phyloP scores from a whole-genome alignment of 2,329 filamentous ascomycete genomes.

The Sporothrix dimorphospora region DNA sequence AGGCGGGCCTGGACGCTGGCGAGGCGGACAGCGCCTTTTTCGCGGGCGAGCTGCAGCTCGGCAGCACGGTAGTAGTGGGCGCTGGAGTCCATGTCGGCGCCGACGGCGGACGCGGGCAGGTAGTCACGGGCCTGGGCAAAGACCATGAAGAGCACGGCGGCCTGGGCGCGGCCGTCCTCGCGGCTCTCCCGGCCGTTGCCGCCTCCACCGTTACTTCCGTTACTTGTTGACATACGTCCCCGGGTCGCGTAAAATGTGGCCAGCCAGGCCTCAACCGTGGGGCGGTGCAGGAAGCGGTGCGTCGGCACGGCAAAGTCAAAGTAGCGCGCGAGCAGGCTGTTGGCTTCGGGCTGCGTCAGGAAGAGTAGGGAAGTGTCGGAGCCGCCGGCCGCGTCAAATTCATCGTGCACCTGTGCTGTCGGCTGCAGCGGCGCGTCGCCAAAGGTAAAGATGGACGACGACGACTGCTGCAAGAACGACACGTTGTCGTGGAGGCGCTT shows the following conservation, averaged over 20 bases:
- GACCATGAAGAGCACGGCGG: conserved; percentile 44
- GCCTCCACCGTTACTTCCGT: background rate
- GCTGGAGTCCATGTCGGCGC: conserved; percentile 32
- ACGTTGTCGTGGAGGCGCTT: conserved; percentile 50
- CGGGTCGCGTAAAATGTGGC: conserved; percentile 51
- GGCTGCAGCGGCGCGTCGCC: conserved; percentile 45
- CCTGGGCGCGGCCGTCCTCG: conserved; percentile 22
- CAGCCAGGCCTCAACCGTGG: conserved; percentile 48
- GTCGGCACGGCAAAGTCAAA: conserved; percentile 50
- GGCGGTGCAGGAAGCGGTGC: conserved; percentile 49
- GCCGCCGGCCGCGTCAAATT: background rate
- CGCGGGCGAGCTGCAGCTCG: conserved; percentile 45
- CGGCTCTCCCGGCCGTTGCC: background rate
- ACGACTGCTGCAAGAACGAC: conserved; percentile 44
- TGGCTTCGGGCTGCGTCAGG: conserved; percentile 18
- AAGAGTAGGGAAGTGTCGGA: background rate
- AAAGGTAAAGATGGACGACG: conserved; percentile 50
- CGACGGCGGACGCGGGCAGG: background rate
- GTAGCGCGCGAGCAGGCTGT: conserved; percentile 36
- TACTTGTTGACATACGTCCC: conserved; percentile 30
- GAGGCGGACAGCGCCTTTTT: conserved; percentile 45
- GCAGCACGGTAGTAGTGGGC: conserved; percentile 42
- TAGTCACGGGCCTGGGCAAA: conserved; percentile 45
- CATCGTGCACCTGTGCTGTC: conserved; percentile 14
- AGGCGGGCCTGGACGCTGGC: conserved; percentile 49